Conservation (phyloP, 192 early-diverging fungal species). For the Powellomyces hirtus region DNA sequence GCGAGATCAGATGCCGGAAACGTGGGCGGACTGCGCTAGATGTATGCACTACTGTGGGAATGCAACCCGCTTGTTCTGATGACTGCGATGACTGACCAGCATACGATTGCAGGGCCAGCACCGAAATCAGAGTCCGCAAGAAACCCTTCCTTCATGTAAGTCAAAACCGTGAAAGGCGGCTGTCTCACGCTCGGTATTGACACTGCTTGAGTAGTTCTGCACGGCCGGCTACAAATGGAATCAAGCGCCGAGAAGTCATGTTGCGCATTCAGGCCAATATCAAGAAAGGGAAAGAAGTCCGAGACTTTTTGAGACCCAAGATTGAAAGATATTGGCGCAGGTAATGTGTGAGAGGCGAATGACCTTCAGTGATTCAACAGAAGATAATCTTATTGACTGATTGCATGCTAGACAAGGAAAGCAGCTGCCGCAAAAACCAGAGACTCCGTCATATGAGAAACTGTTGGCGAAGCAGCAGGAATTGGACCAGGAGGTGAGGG, state of each 20-base stretch:
- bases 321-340: background rate
- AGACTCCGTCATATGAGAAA: background rate
- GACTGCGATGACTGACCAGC: too few species aligned
- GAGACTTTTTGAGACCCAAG: background rate
- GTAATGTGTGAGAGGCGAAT: background rate
- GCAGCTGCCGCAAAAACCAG: background rate
- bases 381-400: background rate
- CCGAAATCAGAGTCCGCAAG: too few species aligned
- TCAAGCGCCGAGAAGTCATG: too few species aligned
- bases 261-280: background rate
- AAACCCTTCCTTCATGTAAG: too few species aligned
- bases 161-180: too few species aligned
- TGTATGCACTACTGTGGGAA: background rate
- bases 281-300: background rate
- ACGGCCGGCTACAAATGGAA: too few species aligned
- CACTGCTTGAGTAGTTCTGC: too few species aligned
- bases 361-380: background rate
- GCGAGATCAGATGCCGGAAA: background rate
- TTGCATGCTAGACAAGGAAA: background rate
- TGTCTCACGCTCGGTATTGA: too few species aligned
- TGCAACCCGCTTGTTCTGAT: background rate
- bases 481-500: conserved; percentile 4
- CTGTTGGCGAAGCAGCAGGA: background rate
- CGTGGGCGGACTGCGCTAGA: background rate
- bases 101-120: too few species aligned